These are phyloP conservation scores for Pythium guiyangense DNA, from an alignment of 352 stramenopile species.

Conservation along the genomic window DNA sequence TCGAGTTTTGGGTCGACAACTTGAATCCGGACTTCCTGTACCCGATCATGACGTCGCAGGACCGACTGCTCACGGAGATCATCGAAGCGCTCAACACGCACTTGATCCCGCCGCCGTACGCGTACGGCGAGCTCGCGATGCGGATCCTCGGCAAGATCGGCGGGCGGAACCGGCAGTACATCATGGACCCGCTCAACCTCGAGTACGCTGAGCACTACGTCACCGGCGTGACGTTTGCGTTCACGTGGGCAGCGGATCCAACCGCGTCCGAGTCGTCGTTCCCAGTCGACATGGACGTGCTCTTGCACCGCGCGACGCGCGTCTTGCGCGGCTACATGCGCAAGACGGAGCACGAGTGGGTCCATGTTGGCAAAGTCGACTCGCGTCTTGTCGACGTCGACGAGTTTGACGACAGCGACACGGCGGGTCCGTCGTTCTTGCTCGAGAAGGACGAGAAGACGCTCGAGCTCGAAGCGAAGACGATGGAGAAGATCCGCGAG, in stretches of 20 bases:
- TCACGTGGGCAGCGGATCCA: conserved; percentile 31
- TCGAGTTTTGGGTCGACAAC: conserved; percentile 99
- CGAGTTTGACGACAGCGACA: conserved; percentile 61
- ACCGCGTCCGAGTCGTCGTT: conserved; percentile 16
- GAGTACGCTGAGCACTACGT: conserved; percentile 43
- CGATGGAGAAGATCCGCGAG: conserved; percentile 52
- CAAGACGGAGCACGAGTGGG: conserved; percentile 45
- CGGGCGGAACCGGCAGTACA: conserved; percentile 87
- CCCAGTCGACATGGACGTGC: conserved; percentile 56
- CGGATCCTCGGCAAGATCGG: conserved; percentile 97
- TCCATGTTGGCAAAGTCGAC: conserved; percentile 52
- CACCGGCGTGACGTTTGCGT: conserved; percentile 44
- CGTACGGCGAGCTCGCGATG: conserved; percentile 94
- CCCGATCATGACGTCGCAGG: conserved; percentile 89
- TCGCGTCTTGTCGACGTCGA: conserved; percentile 53
- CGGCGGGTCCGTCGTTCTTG: conserved; percentile 34
- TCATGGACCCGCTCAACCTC: conserved; percentile 80
- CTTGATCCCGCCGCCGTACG: conserved; percentile 95
- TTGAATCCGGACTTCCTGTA: conserved; percentile 97
- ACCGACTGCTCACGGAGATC: conserved; percentile 89
- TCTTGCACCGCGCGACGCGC: conserved; percentile 36
- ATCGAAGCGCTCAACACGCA: conserved; percentile 95
- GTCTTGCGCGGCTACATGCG: conserved; percentile 62
- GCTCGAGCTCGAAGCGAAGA: conserved; percentile 62
- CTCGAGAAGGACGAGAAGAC: conserved; percentile 87